Conservation (phyloP, 257 asterid genomes). For the Ligustrum vulgare region DNA sequence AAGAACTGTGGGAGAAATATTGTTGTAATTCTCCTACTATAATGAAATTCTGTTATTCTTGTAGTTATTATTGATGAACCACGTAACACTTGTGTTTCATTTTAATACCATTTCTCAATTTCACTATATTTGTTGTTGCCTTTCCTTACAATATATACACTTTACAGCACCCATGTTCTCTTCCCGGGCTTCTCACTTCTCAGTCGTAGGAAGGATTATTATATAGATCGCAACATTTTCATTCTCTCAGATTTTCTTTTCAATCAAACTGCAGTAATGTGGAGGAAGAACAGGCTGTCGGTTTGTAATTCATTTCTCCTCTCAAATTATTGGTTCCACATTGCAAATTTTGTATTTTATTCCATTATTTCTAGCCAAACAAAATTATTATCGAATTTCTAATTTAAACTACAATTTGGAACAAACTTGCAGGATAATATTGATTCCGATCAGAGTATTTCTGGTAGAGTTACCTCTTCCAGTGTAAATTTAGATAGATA, state of each 20-base stretch:
- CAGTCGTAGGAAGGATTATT: background rate
- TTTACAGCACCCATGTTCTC: background rate
- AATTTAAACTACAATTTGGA: conserved; percentile 18
- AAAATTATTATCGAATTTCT: conserved; percentile 13
- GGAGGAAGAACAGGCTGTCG: conserved; percentile 36
- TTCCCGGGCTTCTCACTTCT: background rate
- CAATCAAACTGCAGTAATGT: conserved; percentile 32
- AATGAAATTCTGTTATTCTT: no score
- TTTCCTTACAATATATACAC: no score
- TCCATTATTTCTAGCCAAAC: conserved; percentile 14
- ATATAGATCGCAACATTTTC: conserved; percentile 30
- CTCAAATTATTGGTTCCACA: conserved; percentile 5
- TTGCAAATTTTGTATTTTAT: conserved; percentile 18
- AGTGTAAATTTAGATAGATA: conserved; percentile 3
- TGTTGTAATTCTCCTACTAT: no score
- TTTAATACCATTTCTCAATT: no score
- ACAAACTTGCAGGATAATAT: conserved; percentile 30
- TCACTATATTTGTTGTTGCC: no score
- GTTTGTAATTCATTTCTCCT: conserved; percentile 21
- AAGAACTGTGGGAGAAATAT: no score
- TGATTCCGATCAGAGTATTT: conserved; percentile 76
- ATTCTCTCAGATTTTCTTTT: background rate
- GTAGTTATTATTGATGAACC: no score
- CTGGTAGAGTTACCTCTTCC: conserved; percentile 45
- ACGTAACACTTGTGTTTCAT: no score